phyloP scores from a whole-genome alignment of 352 stramenopile species.

The Phytophthora ramorum region DNA sequence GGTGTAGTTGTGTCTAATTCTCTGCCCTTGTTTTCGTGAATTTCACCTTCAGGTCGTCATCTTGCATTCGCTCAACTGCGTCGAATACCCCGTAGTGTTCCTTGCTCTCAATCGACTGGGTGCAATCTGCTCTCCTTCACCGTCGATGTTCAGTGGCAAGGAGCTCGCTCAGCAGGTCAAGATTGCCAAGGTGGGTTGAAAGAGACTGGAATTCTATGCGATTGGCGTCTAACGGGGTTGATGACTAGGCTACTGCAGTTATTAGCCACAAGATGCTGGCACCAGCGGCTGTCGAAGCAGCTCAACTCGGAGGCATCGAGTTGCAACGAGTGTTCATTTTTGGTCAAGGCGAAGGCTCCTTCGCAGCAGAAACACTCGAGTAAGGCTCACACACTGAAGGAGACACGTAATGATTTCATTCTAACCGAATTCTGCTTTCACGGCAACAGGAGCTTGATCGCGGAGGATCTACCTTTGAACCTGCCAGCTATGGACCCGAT shows the following conservation, averaged over 20 bases:
- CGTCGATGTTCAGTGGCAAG: constrained; percentile 37
- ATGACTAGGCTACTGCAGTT: constrained; percentile 18
- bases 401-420: neutral
- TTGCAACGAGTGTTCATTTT: constrained; percentile 24
- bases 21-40: constrained; percentile 26
- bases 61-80: constrained; percentile 60
- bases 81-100: constrained; percentile 59
- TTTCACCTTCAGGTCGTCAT: constrained; percentile 49
- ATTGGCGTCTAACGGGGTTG: neutral
- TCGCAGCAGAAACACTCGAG: constrained; percentile 9
- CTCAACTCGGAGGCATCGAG: constrained; percentile 8
- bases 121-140: constrained; percentile 47
- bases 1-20: constrained; percentile 6
- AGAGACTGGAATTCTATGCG: neutral
- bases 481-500: constrained; percentile 22
- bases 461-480: constrained; percentile 23
- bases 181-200: constrained; percentile 27
- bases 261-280: constrained; percentile 20
- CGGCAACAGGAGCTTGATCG: neutral
- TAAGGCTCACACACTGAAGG: neutral
- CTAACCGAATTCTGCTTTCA: neutral
- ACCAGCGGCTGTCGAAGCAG: constrained; percentile 18
- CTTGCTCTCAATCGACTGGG: constrained; percentile 49
- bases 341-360: constrained; percentile 13
- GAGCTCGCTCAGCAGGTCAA: constrained; percentile 35